Conservation (phyloP, 108 stramenopile genomes). For the Licmophora abbreviata region DNA sequence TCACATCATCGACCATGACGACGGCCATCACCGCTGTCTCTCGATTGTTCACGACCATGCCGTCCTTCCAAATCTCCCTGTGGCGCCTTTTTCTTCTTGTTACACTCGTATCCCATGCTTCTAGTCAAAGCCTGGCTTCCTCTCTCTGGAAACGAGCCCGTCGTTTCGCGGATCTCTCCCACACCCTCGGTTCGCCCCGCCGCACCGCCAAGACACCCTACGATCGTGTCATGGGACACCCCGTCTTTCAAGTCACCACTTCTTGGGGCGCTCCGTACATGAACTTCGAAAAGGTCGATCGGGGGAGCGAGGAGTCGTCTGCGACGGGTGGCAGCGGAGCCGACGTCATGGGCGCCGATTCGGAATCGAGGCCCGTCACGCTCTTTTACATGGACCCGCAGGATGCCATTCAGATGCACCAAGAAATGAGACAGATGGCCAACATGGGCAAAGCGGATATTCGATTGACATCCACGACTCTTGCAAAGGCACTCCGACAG, state of each 20-base stretch:
- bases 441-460: conserved; percentile 60
- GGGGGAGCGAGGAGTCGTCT: background rate
- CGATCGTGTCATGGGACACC: conserved; percentile 65
- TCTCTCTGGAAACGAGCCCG: conserved; percentile 9
- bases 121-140: too few species aligned
- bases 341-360: conserved; percentile 6
- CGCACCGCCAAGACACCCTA: conserved; percentile 36
- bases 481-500: conserved; percentile 64
- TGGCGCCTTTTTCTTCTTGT: background rate
- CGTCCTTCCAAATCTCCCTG: too few species aligned
- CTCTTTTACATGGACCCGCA: conserved; percentile 78
- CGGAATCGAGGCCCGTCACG: conserved; percentile 29
- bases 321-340: background rate
- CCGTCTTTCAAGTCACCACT: conserved; percentile 82
- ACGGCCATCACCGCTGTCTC: too few species aligned
- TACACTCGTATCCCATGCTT: background rate
- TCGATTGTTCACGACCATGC: too few species aligned
- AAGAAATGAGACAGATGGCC: conserved; percentile 77
- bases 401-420: conserved; percentile 61
- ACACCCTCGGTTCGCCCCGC: conserved; percentile 22
- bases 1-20: too few species aligned
- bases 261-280: conserved; percentile 79
- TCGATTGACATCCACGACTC: conserved; percentile 47
- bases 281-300: conserved; percentile 57
- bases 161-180: conserved; percentile 13